Evolutionary conservation across 139 green algal genomes (phyloP).

Genomic region (Trebouxia sp.): DNA sequence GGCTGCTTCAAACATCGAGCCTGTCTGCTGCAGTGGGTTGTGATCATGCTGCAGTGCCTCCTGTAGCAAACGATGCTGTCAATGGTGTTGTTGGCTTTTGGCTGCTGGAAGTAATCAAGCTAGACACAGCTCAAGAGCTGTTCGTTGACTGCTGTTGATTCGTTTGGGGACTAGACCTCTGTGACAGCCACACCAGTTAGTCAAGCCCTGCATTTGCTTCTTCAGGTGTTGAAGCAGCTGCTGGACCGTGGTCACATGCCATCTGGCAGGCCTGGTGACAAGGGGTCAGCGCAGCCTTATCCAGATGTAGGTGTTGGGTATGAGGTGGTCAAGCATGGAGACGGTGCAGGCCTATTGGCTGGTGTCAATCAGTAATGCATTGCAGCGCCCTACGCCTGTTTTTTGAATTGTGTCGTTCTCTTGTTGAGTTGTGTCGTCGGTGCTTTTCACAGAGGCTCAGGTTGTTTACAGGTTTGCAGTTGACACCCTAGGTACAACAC

Average conservation of each 20-base stretch:
- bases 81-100: not conserved
- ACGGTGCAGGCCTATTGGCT: conserved; percentile 54
- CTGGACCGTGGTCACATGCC: conserved; percentile 74
- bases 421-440: too few species aligned
- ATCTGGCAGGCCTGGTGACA: conserved; percentile 25
- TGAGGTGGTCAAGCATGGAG: conserved; percentile 58
- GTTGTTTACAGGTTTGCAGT: too few species aligned
- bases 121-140: too few species aligned
- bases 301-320: conserved; percentile 58
- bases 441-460: too few species aligned
- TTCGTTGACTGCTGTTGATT: too few species aligned
- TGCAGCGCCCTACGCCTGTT: too few species aligned
- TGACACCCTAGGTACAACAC: too few species aligned
- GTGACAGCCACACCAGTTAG: too few species aligned
- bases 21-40: not conserved
- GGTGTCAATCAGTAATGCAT: conserved; percentile 47
- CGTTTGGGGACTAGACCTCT: too few species aligned
- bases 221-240: conserved; percentile 64
- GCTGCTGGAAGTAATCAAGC: not conserved
- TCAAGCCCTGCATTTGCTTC: not conserved
- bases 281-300: conserved; percentile 48
- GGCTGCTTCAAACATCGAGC: not conserved
- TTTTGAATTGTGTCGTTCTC: too few species aligned
- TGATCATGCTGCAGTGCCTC: too few species aligned
- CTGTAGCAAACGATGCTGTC: too few species aligned